These are phyloP conservation scores for Leucocoprinus sp. DNA, from an alignment of 768 basidiomycete genomes.

Conservation along the genomic window DNA sequence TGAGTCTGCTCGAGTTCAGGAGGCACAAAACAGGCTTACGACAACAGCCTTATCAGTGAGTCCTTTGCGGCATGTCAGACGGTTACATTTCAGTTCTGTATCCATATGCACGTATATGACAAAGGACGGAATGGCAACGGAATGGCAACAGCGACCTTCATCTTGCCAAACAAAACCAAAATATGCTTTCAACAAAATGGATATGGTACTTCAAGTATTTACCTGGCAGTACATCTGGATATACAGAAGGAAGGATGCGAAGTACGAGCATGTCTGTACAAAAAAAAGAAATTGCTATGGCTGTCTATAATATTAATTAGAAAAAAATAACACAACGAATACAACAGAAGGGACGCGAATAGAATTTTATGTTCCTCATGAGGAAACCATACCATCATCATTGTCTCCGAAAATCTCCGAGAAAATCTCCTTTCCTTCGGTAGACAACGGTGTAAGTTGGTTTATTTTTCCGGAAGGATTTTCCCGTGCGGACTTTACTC, in stretches of 20 bases:
- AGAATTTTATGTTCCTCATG: constrained; percentile 28
- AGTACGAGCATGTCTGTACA: not conserved
- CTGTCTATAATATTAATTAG: constrained; percentile 11
- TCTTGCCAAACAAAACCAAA: not conserved
- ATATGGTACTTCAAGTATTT: not conserved
- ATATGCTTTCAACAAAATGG: not conserved
- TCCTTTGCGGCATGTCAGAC: constrained; percentile 61
- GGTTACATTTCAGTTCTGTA: constrained; percentile 69
- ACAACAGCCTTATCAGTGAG: constrained; percentile 79
- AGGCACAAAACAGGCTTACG: constrained; percentile 35
- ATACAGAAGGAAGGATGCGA: constrained; percentile 11
- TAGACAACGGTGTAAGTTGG: constrained; percentile 56
- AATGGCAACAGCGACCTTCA: not conserved
- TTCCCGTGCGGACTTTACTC: constrained; percentile 57
- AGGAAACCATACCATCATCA: constrained; percentile 76
- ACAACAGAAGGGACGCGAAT: not conserved
- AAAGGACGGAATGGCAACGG: not conserved
- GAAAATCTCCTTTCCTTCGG: constrained; percentile 76
- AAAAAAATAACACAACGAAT: constrained; percentile 7
- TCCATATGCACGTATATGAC: constrained; percentile 41
- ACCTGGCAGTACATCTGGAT: not conserved
- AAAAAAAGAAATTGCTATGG: constrained; percentile 9
- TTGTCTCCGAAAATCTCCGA: constrained; percentile 59
- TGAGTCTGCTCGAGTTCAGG: not conserved
- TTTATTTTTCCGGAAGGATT: constrained; percentile 35